A percentile compares a stretch with the other conserved stretches of the same genome.
Evolutionary conservation across 2,329 filamentous ascomycete species (phyloP).

Genomic region (Domatiomyces catenatus): DNA sequence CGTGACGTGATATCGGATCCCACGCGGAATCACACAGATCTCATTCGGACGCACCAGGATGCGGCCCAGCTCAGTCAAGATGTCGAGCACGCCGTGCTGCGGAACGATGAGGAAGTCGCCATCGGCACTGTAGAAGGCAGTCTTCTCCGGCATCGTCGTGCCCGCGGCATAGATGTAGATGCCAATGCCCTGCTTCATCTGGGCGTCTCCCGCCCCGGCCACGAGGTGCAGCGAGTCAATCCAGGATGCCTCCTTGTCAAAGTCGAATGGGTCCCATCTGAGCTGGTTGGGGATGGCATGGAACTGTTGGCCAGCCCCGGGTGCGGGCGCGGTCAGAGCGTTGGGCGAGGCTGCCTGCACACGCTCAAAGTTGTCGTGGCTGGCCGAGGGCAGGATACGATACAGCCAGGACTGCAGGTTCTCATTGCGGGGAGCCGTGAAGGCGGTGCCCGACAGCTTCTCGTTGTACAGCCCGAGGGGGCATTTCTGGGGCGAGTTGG

Average conservation of each 20-base stretch:
- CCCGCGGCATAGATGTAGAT: slow-evolving; percentile 70
- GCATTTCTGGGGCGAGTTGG: slow-evolving; percentile 71
- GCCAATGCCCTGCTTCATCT: slow-evolving; percentile 61
- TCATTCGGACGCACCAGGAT: slow-evolving; percentile 64
- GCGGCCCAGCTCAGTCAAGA: slow-evolving; percentile 61
- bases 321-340: slow-evolving; percentile 28
- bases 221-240: slow-evolving; percentile 55
- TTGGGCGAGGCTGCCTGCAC: slow-evolving; percentile 33
- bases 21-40: slow-evolving; percentile 60
- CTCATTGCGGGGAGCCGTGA: slow-evolving; percentile 52
- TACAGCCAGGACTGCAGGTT: slow-evolving; percentile 63
- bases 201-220: slow-evolving; percentile 64
- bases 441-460: slow-evolving; percentile 57
- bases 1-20: slow-evolving; percentile 57
- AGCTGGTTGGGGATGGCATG: slow-evolving; percentile 69
- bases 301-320: slow-evolving; percentile 42
- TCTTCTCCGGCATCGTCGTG: slow-evolving; percentile 56
- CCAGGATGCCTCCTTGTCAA: slow-evolving; percentile 53
- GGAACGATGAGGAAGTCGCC: slow-evolving; percentile 64
- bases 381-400: slow-evolving; percentile 49
- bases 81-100: slow-evolving; percentile 58
- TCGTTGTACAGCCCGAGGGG: slow-evolving; percentile 69
- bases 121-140: slow-evolving; percentile 73
- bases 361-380: slow-evolving; percentile 37
- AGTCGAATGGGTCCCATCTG: slow-evolving; percentile 63